Evolutionary conservation across 1,284 basidiomycete genomes (phyloP).

Genomic region (Stereum hirsutum): DNA sequence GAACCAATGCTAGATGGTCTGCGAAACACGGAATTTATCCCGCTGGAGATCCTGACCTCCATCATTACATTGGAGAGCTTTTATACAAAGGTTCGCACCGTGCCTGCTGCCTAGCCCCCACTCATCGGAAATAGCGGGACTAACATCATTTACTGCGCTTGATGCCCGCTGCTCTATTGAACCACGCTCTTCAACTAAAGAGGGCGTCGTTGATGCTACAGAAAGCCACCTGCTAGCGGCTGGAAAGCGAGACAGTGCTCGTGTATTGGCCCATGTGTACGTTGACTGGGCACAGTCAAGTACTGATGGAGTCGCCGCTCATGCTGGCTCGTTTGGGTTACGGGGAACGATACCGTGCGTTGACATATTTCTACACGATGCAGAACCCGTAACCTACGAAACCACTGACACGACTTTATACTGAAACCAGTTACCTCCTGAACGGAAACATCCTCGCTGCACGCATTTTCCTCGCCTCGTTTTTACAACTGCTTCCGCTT

Average conservation of each 20-base stretch:
- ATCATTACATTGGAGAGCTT: conserved; percentile 82
- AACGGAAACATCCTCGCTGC: conserved; percentile 85
- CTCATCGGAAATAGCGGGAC: too few species aligned
- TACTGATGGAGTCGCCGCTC: conserved; percentile 2
- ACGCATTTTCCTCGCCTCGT: conserved; percentile 72
- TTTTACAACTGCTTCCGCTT: conserved; percentile 49
- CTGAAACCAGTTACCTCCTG: conserved; percentile 79
- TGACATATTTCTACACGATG: conserved; percentile 3
- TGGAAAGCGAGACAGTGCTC: conserved; percentile 81
- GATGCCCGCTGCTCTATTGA: too few species aligned
- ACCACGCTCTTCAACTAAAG: too few species aligned
- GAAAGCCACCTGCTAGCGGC: conserved; percentile 78
- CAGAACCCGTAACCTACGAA: conserved; percentile 3
- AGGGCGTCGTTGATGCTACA: conserved; percentile 64
- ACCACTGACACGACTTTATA: conserved; percentile 3
- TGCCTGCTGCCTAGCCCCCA: too few species aligned
- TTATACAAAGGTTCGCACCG: conserved; percentile 73
- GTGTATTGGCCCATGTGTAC: conserved; percentile 79
- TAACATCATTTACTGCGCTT: too few species aligned
- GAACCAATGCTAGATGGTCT: conserved; percentile 80
- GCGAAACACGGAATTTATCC: conserved; percentile 67
- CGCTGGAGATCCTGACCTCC: conserved; percentile 77
- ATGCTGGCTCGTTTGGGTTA: conserved; percentile 64
- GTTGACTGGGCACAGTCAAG: conserved; percentile 56
- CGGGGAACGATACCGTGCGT: conserved; percentile 79